Evolutionary conservation across 2,329 filamentous ascomycete genomes (phyloP), one percentile per base, ranked within the genome.

Genomic region (Cadophora sp.): DNA sequence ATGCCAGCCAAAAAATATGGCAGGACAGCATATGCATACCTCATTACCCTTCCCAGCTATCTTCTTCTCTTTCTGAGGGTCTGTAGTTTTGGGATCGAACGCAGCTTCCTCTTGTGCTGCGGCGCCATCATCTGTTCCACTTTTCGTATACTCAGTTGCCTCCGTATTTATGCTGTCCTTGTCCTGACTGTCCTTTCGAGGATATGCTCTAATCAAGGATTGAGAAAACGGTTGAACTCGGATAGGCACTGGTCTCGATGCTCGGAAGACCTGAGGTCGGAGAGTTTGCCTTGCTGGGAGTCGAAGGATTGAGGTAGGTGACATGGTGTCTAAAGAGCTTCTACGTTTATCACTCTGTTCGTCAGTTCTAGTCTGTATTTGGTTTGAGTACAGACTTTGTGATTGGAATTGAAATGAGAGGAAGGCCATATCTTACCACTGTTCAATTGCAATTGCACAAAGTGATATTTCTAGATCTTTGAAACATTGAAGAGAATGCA

Each of bases 81-180:
- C 81, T 29, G 91, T 94, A 77, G 87, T 87, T 65, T 83, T 79
- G 0, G 89, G 87, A 76, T 93, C 85, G 79, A 92, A 97, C 0
- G 93, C 90, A 0, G 89, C 85, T 51, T 89, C 83, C 3, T 82
- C 77, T 66, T 86, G 81, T 34, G 84, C 81, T 0, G 85, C 83
- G 0, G 89, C 85, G 12, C 81, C 80, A 59, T 86, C 83, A 56
- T 89, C 92, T 0, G 87, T 87, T 4, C 88, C 91, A 61, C 87
- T 88, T 76, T 90, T 88, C 68, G 87, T 87, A 79, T 90, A 87
- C 77, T 97, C 92, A 64, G 85, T 87, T 1, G 85, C 80, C 34
- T 87, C 83, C 0, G 91, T 88, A 67, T 91, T 87, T 40, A 97
- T 84, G 3, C 84, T 84, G 70, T 90, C 85, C 61, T 88, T 86